Conservation (phyloP, 108 stramenopile species). For the Craspedostauros australis region DNA sequence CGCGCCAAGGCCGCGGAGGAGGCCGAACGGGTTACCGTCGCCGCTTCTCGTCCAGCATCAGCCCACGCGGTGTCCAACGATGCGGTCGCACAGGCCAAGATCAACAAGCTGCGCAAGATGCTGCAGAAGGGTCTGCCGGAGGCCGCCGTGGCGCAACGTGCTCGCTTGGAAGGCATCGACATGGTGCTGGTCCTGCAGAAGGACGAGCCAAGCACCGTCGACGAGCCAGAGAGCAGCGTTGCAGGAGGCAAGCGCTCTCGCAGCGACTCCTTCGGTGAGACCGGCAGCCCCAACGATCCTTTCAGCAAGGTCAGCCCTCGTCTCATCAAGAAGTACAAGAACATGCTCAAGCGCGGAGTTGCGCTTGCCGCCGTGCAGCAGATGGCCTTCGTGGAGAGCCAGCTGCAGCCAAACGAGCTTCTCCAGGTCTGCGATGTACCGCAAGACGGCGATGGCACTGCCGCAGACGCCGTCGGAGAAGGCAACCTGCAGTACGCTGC, state of each 20-base stretch:
- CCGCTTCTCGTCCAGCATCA: not conserved
- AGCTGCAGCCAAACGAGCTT: conserved; percentile 13
- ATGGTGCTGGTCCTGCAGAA: conserved; percentile 16
- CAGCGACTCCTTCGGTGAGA: too few species aligned
- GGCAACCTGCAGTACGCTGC: too few species aligned
- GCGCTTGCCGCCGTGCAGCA: conserved; percentile 30
- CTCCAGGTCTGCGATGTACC: not conserved
- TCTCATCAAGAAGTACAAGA: conserved; percentile 54
- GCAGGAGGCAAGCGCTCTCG: not conserved
- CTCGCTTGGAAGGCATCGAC: conserved; percentile 38
- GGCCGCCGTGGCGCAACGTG: conserved; percentile 39
- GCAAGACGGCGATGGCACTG: not conserved
- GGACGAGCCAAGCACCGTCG: not conserved
- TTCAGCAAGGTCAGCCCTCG: not conserved
- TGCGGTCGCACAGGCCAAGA: conserved; percentile 6
- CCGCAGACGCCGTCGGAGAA: too few species aligned
- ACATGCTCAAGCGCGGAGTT: conserved; percentile 33
- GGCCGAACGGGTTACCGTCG: not conserved
- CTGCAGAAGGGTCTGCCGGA: conserved; percentile 35
- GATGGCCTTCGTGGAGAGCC: conserved; percentile 23
- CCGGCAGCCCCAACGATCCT: conserved; percentile 7
- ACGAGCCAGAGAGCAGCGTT: not conserved
- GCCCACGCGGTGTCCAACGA: not conserved
- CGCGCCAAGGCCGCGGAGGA: not conserved
- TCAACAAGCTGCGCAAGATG: conserved; percentile 41